These are phyloP conservation scores for Penicillium sp. DNA, from an alignment of 2,329 filamentous ascomycete genomes.

Conservation along the genomic window DNA sequence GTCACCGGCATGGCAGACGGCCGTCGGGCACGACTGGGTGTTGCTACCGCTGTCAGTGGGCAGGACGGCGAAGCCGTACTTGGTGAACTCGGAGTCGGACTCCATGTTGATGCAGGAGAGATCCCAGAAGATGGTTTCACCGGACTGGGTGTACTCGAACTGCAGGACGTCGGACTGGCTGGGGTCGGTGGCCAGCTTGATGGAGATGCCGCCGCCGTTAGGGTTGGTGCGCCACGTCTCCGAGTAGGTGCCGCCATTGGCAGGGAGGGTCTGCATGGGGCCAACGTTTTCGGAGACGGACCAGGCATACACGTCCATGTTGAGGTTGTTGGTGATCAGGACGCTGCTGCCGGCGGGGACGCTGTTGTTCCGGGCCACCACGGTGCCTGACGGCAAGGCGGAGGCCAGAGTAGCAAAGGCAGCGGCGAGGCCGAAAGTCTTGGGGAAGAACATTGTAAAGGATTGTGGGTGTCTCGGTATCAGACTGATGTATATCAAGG, in stretches of 20 bases:
- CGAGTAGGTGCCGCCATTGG: slow-evolving; percentile 35
- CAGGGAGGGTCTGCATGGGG: slow-evolving; percentile 34
- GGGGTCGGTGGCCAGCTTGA: slow-evolving; percentile 39
- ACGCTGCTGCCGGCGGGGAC: slow-evolving; percentile 29
- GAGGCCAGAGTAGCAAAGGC: slow-evolving; percentile 33
- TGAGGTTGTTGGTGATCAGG: slow-evolving; percentile 41
- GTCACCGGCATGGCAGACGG: slow-evolving; percentile 38
- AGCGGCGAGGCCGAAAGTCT: slow-evolving; percentile 34
- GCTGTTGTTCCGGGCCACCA: slow-evolving; percentile 25
- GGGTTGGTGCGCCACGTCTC: slow-evolving; percentile 37
- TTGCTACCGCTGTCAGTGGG: slow-evolving; percentile 24
- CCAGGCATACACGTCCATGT: slow-evolving; percentile 40
- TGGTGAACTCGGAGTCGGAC: slow-evolving; percentile 32
- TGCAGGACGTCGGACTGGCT: slow-evolving; percentile 40
- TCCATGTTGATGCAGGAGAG: slow-evolving; percentile 41
- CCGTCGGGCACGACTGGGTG: slow-evolving; percentile 30
- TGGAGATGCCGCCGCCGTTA: slow-evolving; percentile 43
- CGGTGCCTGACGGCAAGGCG: slow-evolving; percentile 29
- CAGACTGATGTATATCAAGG: slow-evolving; percentile 9
- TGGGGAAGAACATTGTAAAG: slow-evolving; percentile 39
- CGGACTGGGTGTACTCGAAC: slow-evolving; percentile 40
- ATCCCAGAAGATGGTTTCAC: slow-evolving; percentile 40
- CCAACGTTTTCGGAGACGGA: slow-evolving; percentile 37
- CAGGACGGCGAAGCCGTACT: slow-evolving; percentile 36
- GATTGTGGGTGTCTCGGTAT: slow-evolving; percentile 2